Base-by-base conservation (phyloP, 768 basidiomycete species). In the Mycena latifolia region DNA sequence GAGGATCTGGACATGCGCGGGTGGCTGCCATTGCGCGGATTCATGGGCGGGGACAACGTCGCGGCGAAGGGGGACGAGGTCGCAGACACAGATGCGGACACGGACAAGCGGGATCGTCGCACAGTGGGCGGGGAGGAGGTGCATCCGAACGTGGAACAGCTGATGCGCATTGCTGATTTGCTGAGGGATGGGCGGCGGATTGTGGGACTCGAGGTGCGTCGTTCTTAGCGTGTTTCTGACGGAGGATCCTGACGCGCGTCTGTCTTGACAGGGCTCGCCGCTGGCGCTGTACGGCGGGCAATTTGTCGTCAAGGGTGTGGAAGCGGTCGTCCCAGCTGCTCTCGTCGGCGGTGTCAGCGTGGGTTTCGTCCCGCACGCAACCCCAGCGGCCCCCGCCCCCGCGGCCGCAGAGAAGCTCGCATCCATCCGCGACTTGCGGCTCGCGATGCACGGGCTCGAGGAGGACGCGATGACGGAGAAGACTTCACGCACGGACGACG, bases 111-210 rank as follows among this genome's bases (percentile, higher is more conserved):
- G 33, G 33, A 35, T 6, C 33, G 33, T 14, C 63, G 63, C 18
- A 70, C 65, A 25, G 39, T 55, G 43, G 64, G 61, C 15, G 69
- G 69, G 63, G 81, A 77, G 70, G 79, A 85, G 66, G 84, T 82
- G 37, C 87, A 99, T 79, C 98, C 98, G 10, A 99, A 99, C 71
- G 96, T 93, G 63, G 95, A 97, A 81, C 93, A 96, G 71, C 79
- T 99, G 46, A 96, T 98, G 94, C 85, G 98, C 69, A 92, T 99
- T 63, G 84, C 88, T 50, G 97, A 98, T 78, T 80, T 98, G 45
- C 81, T 96, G 51, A 78, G 84, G 17, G 95, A 98, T 73, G 92
- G 91, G 1, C 83, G 79, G 67, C 76, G 80, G 7, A 75, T 97
- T 25, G 85, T 85, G 27, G 81, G 84, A 61, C 78, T 85, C 60